These are phyloP conservation scores for Arthroderma sp. DNA, from an alignment of 2,329 filamentous ascomycete genomes.

Conservation along the genomic window DNA sequence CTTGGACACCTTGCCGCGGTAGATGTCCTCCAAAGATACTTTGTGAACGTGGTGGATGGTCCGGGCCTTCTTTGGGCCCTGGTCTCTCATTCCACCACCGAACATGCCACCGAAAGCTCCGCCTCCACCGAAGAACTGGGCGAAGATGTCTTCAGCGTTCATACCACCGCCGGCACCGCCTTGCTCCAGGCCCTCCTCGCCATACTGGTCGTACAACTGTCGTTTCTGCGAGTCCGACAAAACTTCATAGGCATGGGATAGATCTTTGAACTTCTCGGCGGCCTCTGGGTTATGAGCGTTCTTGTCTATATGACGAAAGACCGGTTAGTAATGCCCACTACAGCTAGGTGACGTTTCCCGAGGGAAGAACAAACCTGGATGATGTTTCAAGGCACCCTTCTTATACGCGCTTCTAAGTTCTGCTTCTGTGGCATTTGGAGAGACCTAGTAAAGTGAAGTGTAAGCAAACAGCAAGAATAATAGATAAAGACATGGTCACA, in stretches of 20 bases:
- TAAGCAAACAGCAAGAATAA: neutral
- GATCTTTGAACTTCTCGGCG: slow-evolving; percentile 96
- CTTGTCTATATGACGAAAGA: slow-evolving; percentile 55
- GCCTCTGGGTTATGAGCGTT: slow-evolving; percentile 87
- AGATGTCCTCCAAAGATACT: slow-evolving; percentile 93
- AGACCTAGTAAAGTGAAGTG: slow-evolving; percentile 43
- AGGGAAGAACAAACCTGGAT: slow-evolving; percentile 59
- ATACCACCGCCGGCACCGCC: slow-evolving; percentile 75
- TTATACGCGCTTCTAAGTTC: slow-evolving; percentile 93
- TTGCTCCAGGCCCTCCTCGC: slow-evolving; percentile 82
- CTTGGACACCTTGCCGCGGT: slow-evolving; percentile 95
- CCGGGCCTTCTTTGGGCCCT: slow-evolving; percentile 78
- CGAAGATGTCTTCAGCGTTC: slow-evolving; percentile 91
- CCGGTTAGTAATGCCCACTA: neutral
- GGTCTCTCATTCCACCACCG: slow-evolving; percentile 62
- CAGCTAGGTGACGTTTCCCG: neutral
- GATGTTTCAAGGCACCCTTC: slow-evolving; percentile 77
- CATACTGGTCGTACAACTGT: slow-evolving; percentile 88
- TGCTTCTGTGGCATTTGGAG: slow-evolving; percentile 65
- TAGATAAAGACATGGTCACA: slow-evolving; percentile 11
- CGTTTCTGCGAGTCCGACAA: slow-evolving; percentile 89
- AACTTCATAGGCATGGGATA: slow-evolving; percentile 90
- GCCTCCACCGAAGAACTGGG: slow-evolving; percentile 79
- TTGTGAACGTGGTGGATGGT: slow-evolving; percentile 98
- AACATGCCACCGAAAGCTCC: slow-evolving; percentile 64